phyloP scores from a whole-genome alignment of 2,329 filamentous ascomycete genomes.

The Beauveria varroae region DNA sequence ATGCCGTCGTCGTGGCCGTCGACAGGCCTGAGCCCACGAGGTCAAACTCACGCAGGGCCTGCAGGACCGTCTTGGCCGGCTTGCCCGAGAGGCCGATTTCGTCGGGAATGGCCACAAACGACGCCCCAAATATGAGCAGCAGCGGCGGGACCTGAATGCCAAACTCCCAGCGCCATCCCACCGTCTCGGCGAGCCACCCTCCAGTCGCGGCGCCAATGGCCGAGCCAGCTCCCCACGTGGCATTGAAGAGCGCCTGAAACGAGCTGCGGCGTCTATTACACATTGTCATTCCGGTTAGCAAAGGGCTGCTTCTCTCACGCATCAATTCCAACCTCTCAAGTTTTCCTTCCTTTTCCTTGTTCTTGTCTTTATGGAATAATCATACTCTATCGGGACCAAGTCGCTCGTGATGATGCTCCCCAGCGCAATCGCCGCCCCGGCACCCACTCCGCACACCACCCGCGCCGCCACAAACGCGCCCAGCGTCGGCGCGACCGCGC shows the following conservation, averaged over 20 bases:
- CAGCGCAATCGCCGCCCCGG: conserved; percentile 62
- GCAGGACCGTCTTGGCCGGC: conserved; percentile 33
- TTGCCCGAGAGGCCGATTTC: conserved; percentile 43
- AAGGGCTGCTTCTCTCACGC: background rate
- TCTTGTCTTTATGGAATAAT: conserved; percentile 12
- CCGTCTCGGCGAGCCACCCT: conserved; percentile 58
- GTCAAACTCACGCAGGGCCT: conserved; percentile 51
- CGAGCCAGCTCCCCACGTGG: conserved; percentile 52
- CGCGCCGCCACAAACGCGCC: conserved; percentile 44
- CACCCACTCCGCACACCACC: conserved; percentile 53
- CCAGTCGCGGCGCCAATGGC: conserved; percentile 61
- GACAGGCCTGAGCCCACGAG: conserved; percentile 46
- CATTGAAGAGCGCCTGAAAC: conserved; percentile 65
- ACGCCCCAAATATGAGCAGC: conserved; percentile 37
- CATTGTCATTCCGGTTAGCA: background rate
- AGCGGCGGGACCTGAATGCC: conserved; percentile 51
- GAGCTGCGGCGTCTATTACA: conserved; percentile 45
- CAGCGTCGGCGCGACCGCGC: conserved; percentile 59
- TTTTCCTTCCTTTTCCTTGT: too few relatives aligned
- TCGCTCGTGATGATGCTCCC: conserved; percentile 66
- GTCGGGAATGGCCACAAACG: conserved; percentile 39
- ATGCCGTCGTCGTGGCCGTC: conserved; percentile 44
- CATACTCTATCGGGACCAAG: conserved; percentile 61
- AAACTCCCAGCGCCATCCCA: conserved; percentile 71
- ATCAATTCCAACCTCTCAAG: background rate